A percentile compares a stretch with the other conserved stretches of the same genome.
phyloP scores from a whole-genome alignment of 140 eudicot species.

The Anethum foeniculum region DNA sequence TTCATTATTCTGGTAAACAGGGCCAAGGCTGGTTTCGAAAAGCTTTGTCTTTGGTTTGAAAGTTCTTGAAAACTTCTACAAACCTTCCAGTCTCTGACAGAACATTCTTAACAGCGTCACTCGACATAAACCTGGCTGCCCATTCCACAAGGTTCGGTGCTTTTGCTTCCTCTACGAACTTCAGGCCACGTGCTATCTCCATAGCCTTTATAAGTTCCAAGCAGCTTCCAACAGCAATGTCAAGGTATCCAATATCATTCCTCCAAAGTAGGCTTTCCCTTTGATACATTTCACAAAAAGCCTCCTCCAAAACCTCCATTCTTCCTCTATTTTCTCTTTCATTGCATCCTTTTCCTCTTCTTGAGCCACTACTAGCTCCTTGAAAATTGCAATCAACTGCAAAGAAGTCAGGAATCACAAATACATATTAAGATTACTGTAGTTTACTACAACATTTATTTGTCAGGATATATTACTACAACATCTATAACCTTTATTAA shows the following conservation, averaged over 20 bases:
- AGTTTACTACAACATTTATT: not conserved
- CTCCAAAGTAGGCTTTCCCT: slow-evolving; percentile 46
- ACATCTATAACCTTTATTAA: too few species aligned
- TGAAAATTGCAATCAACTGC: too few species aligned
- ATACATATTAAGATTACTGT: slow-evolving; percentile 27
- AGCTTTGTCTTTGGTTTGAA: not conserved
- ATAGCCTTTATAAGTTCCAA: slow-evolving; percentile 21
- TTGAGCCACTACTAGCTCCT: too few species aligned
- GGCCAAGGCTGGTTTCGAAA: not conserved
- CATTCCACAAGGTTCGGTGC: slow-evolving; percentile 27
- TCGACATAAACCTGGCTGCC: slow-evolving; percentile 22
- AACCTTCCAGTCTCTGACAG: slow-evolving; percentile 22
- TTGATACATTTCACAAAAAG: slow-evolving; percentile 22
- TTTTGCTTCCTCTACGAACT: slow-evolving; percentile 29
- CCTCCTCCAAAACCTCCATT: too few species aligned
- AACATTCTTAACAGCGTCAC: slow-evolving; percentile 22
- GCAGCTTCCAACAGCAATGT: slow-evolving; percentile 32
- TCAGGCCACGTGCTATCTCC: slow-evolving; percentile 7
- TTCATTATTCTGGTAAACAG: not conserved
- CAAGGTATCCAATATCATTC: slow-evolving; percentile 38
- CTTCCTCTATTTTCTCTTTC: too few species aligned
- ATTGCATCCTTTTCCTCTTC: too few species aligned
- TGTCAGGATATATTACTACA: too few species aligned
- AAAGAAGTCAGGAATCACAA: not conserved
- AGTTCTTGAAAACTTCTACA: not conserved